Conservation (phyloP, 257 asterid genomes). For the Solanum pinnatisectum region DNA sequence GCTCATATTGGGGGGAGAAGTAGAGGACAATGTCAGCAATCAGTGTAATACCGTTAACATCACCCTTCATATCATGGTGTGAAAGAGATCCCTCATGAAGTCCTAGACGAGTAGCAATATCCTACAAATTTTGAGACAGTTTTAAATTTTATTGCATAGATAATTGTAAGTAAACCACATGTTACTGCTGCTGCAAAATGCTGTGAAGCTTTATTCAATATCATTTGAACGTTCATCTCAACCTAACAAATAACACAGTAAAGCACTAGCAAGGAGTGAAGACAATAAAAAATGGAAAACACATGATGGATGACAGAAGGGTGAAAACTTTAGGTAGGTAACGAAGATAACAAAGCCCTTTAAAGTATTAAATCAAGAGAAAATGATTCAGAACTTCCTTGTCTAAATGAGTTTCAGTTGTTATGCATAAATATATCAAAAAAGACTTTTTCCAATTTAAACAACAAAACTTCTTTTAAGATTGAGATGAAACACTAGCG, state of each 20-base stretch:
- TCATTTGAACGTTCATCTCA: neutral
- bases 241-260: neutral
- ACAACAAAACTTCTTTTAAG: neutral
- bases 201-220: neutral
- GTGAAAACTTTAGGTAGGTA: neutral
- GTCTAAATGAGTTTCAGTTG: neutral
- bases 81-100: constrained; percentile 63
- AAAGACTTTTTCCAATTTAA: neutral
- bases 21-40: constrained; percentile 89
- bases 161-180: neutral
- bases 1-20: constrained; percentile 88
- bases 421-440: neutral
- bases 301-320: neutral
- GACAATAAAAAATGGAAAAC: neutral
- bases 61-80: constrained; percentile 66
- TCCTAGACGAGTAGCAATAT: constrained; percentile 60
- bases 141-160: neutral
- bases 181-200: neutral
- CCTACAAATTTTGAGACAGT: constrained; percentile 29
- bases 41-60: constrained; percentile 62
- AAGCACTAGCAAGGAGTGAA: neutral
- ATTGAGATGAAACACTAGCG: neutral
- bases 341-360: neutral
- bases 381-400: neutral
- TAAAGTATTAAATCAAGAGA: neutral